phyloP scores from a whole-genome alignment of 2,329 filamentous ascomycete species.

The Aureobasidium leucospermi region DNA sequence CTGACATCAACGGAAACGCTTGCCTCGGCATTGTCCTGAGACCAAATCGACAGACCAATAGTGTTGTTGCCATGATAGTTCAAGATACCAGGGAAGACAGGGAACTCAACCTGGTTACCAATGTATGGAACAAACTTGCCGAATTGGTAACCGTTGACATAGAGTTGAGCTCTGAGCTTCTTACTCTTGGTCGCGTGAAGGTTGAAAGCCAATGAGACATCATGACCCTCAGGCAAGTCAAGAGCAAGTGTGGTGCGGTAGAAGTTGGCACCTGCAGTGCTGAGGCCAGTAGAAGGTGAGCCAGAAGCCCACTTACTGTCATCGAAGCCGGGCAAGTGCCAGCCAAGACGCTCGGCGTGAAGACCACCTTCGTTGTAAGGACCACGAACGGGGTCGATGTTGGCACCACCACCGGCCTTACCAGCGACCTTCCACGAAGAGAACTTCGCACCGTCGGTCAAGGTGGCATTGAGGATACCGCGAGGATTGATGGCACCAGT shows the following conservation, averaged over 20 bases:
- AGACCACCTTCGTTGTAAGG: conserved; percentile 53
- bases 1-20: conserved; percentile 37
- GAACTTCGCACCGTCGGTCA: conserved; percentile 41
- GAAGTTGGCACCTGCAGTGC: conserved; percentile 46
- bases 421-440: conserved; percentile 53
- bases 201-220: conserved; percentile 51
- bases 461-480: conserved; percentile 47
- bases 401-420: conserved; percentile 45
- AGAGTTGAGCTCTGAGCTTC: conserved; percentile 51
- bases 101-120: conserved; percentile 55
- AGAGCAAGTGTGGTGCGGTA: conserved; percentile 50
- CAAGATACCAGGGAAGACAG: conserved; percentile 52
- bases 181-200: conserved; percentile 39
- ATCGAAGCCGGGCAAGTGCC: conserved; percentile 52
- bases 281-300: conserved; percentile 29
- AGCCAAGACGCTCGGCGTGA: conserved; percentile 50
- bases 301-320: conserved; percentile 31
- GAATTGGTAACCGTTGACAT: conserved; percentile 60
- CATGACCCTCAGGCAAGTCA: conserved; percentile 43
- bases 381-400: conserved; percentile 50
- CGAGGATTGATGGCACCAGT: conserved; percentile 42
- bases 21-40: conserved; percentile 46
- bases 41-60: conserved; percentile 54
- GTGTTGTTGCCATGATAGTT: conserved; percentile 54
- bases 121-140: conserved; percentile 50